phyloP scores from a whole-genome alignment of 306 rosid species.

The Dryas octopetala region DNA sequence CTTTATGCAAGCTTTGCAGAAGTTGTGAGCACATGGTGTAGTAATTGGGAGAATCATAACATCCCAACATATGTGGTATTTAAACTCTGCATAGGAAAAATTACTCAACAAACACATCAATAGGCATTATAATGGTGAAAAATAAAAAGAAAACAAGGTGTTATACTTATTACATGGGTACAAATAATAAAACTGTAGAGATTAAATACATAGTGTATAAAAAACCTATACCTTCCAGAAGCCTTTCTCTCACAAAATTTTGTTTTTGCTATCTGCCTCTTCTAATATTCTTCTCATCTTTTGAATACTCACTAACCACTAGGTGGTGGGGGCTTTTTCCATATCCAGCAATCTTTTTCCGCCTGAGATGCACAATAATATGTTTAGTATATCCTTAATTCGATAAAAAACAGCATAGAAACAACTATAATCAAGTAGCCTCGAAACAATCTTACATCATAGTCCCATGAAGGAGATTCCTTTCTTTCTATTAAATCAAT shows the following conservation, averaged over 20 bases:
- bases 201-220: neutral
- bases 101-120: neutral
- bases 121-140: neutral
- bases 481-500: slow-evolving; percentile 50
- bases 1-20: slow-evolving; percentile 58
- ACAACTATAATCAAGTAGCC: neutral
- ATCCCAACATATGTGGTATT: slow-evolving; percentile 44
- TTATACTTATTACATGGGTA: neutral
- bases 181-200: neutral
- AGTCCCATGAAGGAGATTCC: slow-evolving; percentile 64
- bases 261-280: slow-evolving; percentile 14
- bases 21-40: slow-evolving; percentile 68
- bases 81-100: slow-evolving; percentile 41
- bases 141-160: neutral
- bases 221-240: slow-evolving; percentile 46
- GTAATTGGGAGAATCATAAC: slow-evolving; percentile 47
- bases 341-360: slow-evolving; percentile 51
- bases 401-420: neutral
- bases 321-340: slow-evolving; percentile 63
- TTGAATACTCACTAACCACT: slow-evolving; percentile 28
- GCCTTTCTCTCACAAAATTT: slow-evolving; percentile 31
- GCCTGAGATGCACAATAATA: slow-evolving; percentile 32
- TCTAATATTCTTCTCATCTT: slow-evolving; percentile 8
- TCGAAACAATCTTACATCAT: slow-evolving; percentile 41
- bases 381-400: too few species aligned